These are phyloP conservation scores for Fusarium pininemorale DNA, from an alignment of 2,329 filamentous ascomycete genomes.

Conservation along the genomic window DNA sequence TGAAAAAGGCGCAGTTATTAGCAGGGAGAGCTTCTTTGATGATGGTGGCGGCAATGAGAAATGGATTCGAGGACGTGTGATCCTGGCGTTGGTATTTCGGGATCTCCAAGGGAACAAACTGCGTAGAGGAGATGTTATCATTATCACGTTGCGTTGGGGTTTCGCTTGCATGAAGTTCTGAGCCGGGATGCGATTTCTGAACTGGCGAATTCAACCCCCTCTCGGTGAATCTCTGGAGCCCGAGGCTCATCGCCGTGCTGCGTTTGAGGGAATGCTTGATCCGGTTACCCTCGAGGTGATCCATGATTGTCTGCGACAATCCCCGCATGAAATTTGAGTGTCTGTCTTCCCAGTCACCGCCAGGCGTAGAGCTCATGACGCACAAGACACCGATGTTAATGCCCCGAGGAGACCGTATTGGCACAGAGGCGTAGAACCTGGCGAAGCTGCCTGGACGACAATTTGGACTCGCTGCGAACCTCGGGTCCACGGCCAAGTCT, in stretches of 20 bases:
- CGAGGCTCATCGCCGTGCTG: background rate
- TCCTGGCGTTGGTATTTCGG: background rate
- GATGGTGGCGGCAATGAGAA: background rate
- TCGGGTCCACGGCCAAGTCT: background rate
- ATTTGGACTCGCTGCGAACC: background rate
- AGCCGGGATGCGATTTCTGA: background rate
- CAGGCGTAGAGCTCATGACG: background rate
- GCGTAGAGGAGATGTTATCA: background rate
- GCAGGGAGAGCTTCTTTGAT: background rate
- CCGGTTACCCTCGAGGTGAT: background rate
- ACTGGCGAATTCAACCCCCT: background rate
- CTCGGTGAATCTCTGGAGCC: background rate
- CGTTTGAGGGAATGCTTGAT: background rate
- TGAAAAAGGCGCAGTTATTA: background rate
- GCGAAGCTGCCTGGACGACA: background rate
- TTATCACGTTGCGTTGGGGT: too few relatives aligned
- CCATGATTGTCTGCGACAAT: background rate
- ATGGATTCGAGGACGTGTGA: background rate
- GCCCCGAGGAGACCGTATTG: background rate
- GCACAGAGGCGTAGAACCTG: background rate
- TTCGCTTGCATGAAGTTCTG: fast-evolving
- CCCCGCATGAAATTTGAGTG: background rate
- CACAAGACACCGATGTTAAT: slow-evolving; percentile 1
- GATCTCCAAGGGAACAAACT: fast-evolving
- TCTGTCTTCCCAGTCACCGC: fast-evolving